phyloP scores from a whole-genome alignment of 2,329 filamentous ascomycete genomes.

The Cladophialophora yegresii region DNA sequence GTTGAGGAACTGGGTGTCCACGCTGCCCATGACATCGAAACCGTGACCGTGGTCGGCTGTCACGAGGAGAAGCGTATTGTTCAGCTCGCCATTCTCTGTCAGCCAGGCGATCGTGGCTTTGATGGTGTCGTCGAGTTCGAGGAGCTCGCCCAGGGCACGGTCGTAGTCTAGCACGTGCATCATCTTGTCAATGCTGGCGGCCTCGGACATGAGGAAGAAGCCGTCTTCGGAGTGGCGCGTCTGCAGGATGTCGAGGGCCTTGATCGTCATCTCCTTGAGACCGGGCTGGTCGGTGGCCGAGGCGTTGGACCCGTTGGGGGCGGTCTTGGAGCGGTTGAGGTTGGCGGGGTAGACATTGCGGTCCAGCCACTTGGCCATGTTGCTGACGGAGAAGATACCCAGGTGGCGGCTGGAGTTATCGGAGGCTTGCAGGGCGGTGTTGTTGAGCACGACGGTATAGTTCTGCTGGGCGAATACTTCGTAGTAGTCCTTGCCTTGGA shows the following conservation, averaged over 20 bases:
- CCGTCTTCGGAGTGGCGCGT: conserved; percentile 67
- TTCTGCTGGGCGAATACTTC: conserved; percentile 69
- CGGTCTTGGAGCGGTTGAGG: conserved; percentile 65
- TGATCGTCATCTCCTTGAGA: conserved; percentile 85
- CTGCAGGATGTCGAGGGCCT: conserved; percentile 78
- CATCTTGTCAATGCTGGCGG: conserved; percentile 83
- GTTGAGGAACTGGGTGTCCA: conserved; percentile 75
- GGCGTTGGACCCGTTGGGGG: conserved; percentile 65
- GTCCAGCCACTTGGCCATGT: conserved; percentile 83
- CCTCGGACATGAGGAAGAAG: conserved; percentile 87
- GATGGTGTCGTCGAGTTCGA: conserved; percentile 83
- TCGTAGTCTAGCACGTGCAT: conserved; percentile 87
- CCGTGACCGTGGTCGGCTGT: conserved; percentile 89
- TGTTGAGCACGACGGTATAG: conserved; percentile 73
- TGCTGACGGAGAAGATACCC: conserved; percentile 73
- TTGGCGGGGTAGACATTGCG: conserved; percentile 70
- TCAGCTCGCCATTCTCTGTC: conserved; percentile 63
- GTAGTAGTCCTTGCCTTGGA: conserved; percentile 71
- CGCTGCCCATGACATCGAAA: conserved; percentile 81
- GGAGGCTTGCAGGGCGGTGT: conserved; percentile 65
- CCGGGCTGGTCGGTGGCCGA: conserved; percentile 75
- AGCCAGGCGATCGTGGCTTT: conserved; percentile 73
- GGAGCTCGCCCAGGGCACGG: conserved; percentile 77
- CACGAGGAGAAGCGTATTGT: conserved; percentile 76
- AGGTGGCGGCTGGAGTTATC: conserved; percentile 65